Percentiles rank a stretch among this genome's conserved stretches.
These are phyloP conservation scores for Sinapis alba DNA, from an alignment of 441 rosid species.

Conservation along the genomic window DNA sequence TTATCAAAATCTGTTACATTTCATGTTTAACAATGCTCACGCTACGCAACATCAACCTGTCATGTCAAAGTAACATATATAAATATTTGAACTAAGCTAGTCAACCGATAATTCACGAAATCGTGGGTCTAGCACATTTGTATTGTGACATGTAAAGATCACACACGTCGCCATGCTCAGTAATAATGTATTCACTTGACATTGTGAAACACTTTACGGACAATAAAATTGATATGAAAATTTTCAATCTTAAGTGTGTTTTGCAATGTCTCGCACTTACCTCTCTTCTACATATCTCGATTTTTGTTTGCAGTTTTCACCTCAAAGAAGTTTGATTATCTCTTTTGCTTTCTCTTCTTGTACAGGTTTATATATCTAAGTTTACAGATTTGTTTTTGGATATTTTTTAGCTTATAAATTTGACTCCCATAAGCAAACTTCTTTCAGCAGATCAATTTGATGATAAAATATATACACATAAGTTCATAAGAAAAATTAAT, in stretches of 20 bases:
- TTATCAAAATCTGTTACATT: constrained; percentile 23
- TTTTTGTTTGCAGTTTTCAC: background rate
- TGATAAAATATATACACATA: background rate
- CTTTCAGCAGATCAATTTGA: background rate
- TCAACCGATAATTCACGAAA: constrained; percentile 14
- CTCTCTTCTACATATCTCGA: background rate
- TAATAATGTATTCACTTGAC: background rate
- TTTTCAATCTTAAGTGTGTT: background rate
- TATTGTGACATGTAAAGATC: background rate
- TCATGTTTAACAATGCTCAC: background rate
- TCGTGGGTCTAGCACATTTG: background rate
- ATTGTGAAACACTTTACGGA: background rate
- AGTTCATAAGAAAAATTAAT: background rate
- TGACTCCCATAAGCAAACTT: background rate
- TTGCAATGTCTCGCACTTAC: background rate
- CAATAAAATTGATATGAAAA: background rate
- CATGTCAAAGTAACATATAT: background rate
- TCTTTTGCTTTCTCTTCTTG: background rate
- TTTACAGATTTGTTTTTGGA: background rate
- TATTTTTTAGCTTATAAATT: background rate
- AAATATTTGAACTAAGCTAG: constrained; percentile 28
- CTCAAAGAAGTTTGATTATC: background rate
- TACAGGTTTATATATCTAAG: background rate
- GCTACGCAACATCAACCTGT: background rate
- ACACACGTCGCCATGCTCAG: background rate